Evolutionary conservation across 208 protist species (phyloP).

Genomic region (Leishmania martiniquensis): DNA sequence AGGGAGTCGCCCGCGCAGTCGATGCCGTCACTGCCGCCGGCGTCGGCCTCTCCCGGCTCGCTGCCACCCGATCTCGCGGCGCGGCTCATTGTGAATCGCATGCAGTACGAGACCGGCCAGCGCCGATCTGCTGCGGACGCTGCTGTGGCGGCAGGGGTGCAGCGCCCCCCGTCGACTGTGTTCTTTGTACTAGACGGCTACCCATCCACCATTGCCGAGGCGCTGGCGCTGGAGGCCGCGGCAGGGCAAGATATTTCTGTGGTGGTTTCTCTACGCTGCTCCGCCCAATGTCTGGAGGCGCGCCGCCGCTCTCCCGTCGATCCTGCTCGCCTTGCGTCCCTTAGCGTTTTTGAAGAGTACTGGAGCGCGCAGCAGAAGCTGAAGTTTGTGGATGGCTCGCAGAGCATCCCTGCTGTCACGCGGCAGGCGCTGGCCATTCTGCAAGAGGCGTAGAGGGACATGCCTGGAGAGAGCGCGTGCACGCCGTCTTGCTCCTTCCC

Average conservation of each 20-base stretch:
- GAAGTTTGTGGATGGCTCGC: slow-evolving; percentile 28
- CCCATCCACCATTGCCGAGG: slow-evolving; percentile 46
- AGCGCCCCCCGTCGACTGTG: neutral
- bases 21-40: neutral
- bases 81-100: slow-evolving; percentile 32
- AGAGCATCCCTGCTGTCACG: slow-evolving; percentile 15
- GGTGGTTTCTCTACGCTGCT: slow-evolving; percentile 31
- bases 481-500: neutral
- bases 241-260: slow-evolving; percentile 21
- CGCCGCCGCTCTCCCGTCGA: neutral
- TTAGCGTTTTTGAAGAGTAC: slow-evolving; percentile 33
- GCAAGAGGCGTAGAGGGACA: slow-evolving; percentile 14
- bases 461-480: neutral
- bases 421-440: slow-evolving; percentile 27
- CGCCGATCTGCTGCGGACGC: neutral
- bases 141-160: neutral
- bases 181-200: slow-evolving; percentile 46
- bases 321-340: slow-evolving; percentile 2
- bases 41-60: neutral
- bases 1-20: slow-evolving; percentile 1
- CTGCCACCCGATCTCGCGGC: slow-evolving; percentile 30
- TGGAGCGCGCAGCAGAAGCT: slow-evolving; percentile 44
- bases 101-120: slow-evolving; percentile 21
- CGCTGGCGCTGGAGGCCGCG: slow-evolving; percentile 38
- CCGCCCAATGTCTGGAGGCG: neutral